phyloP scores from a whole-genome alignment of 2,329 filamentous ascomycete species.

The Penicillium sclerotigenum region DNA sequence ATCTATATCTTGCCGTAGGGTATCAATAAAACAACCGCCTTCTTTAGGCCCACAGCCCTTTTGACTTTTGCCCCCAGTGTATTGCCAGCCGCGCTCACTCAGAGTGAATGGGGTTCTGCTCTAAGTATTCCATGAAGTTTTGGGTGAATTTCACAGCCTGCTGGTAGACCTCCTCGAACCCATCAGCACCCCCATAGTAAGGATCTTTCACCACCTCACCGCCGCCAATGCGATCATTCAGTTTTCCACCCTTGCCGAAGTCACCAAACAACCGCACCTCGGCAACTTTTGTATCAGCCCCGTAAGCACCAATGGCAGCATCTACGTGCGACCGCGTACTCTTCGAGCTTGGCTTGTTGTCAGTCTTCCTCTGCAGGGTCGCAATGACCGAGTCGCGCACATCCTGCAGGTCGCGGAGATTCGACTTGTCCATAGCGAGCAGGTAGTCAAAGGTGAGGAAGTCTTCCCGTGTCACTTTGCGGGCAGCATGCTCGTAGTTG shows the following conservation, averaged over 20 bases:
- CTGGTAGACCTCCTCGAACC: constrained; percentile 82
- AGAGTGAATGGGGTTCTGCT: constrained; percentile 25
- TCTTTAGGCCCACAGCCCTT: background rate
- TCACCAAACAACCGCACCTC: constrained; percentile 81
- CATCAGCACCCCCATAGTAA: constrained; percentile 82
- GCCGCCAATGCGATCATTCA: constrained; percentile 37
- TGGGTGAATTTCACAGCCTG: constrained; percentile 74
- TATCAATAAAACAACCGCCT: constrained; percentile 19
- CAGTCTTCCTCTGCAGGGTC: constrained; percentile 44
- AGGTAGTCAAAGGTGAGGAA: constrained; percentile 88
- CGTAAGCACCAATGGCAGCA: constrained; percentile 32
- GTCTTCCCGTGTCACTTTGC: constrained; percentile 69
- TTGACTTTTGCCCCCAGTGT: background rate
- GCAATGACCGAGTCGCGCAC: constrained; percentile 52
- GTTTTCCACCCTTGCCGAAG: constrained; percentile 59
- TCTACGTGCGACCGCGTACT: constrained; percentile 38
- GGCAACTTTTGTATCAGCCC: constrained; percentile 40
- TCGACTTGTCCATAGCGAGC: constrained; percentile 87
- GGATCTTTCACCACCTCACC: constrained; percentile 79
- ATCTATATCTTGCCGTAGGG: constrained; percentile 16
- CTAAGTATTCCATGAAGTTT: constrained; percentile 66
- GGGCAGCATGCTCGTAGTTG: constrained; percentile 72
- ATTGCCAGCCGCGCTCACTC: background rate
- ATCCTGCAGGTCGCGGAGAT: constrained; percentile 67
- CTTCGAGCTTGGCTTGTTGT: constrained; percentile 24